Evolutionary conservation across 2,329 filamentous ascomycete species (phyloP).

Genomic region (Epichloe scottii): DNA sequence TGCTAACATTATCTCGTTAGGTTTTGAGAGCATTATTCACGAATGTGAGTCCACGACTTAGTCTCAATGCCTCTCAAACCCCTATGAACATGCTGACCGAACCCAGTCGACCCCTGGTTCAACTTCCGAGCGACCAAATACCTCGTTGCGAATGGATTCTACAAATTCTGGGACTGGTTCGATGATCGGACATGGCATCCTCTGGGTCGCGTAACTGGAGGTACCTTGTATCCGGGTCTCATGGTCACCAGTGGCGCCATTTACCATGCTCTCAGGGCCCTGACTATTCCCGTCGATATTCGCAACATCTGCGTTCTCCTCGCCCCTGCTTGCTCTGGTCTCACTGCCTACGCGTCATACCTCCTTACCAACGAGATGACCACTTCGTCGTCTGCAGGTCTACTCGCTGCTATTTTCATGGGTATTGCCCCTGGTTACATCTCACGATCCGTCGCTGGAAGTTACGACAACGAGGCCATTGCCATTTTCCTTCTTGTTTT

Average conservation of each 20-base stretch:
- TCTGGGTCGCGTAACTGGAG: constrained; percentile 92
- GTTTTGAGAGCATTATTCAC: constrained; percentile 98
- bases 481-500: constrained; percentile 97
- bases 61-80: not conserved
- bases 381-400: constrained; percentile 83
- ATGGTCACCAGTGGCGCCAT: constrained; percentile 99
- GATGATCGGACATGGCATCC: constrained; percentile 99
- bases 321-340: constrained; percentile 83
- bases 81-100: constrained; percentile 13
- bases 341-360: constrained; percentile 88
- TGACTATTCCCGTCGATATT: constrained; percentile 91
- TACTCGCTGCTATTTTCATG: constrained; percentile 92
- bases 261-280: constrained; percentile 80
- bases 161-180: constrained; percentile 99
- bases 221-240: constrained; percentile 94
- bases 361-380: constrained; percentile 97
- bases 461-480: constrained; percentile 99
- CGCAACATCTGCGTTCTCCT: constrained; percentile 97
- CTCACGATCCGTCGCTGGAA: constrained; percentile 91
- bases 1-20: constrained; percentile 34
- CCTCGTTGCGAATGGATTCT: constrained; percentile 91
- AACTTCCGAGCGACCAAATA: constrained; percentile 99
- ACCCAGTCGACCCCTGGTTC: constrained; percentile 94
- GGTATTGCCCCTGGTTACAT: constrained; percentile 96
- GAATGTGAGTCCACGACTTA: constrained; percentile 60